Evolutionary conservation across 1,139 yeast genomes (phyloP), one percentile per base, ranked within the genome.

Genomic region (Arxiozyma slooffiae): DNA sequence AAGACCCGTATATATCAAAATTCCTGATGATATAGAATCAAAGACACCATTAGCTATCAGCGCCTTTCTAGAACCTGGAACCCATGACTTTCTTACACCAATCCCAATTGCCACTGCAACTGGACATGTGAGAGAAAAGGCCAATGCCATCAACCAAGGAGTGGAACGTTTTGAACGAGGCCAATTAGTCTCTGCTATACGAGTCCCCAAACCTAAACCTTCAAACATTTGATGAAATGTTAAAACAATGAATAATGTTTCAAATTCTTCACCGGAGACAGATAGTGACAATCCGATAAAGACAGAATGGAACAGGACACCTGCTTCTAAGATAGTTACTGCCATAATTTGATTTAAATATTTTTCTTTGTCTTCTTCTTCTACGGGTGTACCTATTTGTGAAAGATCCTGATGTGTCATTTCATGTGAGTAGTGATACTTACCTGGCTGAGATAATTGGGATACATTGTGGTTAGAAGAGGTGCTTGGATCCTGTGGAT

Each of bases 141-240:
- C 82, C 5, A 72, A 38, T 38, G 81, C 81, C 56, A 82, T 69
- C 1, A 75, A 46, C 79, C 83, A 82, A 17, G 90, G 89, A 30
- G 81, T 74, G 65, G 62, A 67, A 41, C 59, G 54, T 61, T 73
- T 74, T 45, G 68, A 67, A 8, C 66, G 54, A 26, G 68, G 64
- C 89, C 92, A 86, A 38, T 76, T 71, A 4, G 86, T 80, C 22
- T 78, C 75, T 1, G 96, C 88, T 51, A 89, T 75, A 66, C 97
- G 78, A 7, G 95, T 79, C 49, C 97, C 97, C 60, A 89, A 75
- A 60, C 96, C 97, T 51, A 89, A 74, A 50, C 97, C 97, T 73
- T 89, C 97, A 67, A 89, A 89, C 71, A 85, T 77, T 70, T 89
- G 97, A 70, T 89, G 97, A 78, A 89, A 89, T 2, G 85, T 82